A percentile compares a stretch with the other conserved stretches of the same genome.
These are phyloP conservation scores for Cicer chorassanicum DNA, from an alignment of 306 rosid species.

Conservation along the genomic window DNA sequence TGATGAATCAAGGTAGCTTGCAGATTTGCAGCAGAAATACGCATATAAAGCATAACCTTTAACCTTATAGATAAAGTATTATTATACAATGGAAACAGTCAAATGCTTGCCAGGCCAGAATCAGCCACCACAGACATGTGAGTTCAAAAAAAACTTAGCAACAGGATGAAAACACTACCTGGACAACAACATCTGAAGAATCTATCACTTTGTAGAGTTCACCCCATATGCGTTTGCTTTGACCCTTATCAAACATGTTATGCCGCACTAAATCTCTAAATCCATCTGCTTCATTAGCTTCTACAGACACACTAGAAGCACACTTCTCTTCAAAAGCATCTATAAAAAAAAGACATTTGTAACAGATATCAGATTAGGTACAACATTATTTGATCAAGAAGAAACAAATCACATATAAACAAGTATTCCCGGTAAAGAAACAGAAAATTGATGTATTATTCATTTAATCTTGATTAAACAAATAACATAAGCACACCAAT, in stretches of 20 bases:
- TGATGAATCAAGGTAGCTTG: background rate
- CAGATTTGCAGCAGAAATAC: constrained; percentile 9
- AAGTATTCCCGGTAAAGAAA: constrained; percentile 34
- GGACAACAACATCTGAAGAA: constrained; percentile 96
- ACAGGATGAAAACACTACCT: constrained; percentile 57
- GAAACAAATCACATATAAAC: constrained; percentile 10
- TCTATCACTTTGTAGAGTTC: constrained; percentile 95
- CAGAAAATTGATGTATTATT: background rate
- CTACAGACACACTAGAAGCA: constrained; percentile 51
- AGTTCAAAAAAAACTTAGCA: constrained; percentile 11
- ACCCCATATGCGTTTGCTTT: constrained; percentile 97
- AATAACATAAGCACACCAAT: background rate
- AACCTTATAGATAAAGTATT: background rate
- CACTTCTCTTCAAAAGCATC: constrained; percentile 76
- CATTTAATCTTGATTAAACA: background rate
- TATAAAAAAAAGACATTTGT: constrained; percentile 37
- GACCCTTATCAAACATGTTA: constrained; percentile 94
- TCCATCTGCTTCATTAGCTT: constrained; percentile 70
- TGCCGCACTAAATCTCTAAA: constrained; percentile 87
- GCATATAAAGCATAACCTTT: background rate
- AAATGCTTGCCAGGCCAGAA: background rate
- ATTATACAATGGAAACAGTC: background rate
- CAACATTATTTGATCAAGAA: background rate
- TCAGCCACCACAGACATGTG: constrained; percentile 8
- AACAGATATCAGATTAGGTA: constrained; percentile 5